Conservation (phyloP, 2,329 filamentous ascomycete species). For the Shiraia sp. region DNA sequence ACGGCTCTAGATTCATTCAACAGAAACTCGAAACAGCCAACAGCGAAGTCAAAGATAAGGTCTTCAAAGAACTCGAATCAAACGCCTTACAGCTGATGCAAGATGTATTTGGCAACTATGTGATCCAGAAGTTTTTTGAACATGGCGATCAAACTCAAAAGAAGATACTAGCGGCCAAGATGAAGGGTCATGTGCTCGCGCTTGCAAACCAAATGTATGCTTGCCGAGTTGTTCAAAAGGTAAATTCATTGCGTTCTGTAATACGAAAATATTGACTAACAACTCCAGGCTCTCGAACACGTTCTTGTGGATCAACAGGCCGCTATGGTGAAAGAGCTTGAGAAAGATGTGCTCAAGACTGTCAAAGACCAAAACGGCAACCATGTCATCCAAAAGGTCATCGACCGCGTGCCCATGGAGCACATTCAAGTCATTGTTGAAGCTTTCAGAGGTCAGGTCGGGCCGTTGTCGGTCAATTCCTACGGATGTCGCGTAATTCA, state of each 20-base stretch:
- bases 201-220: constrained; percentile 89
- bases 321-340: constrained; percentile 79
- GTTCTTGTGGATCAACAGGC: constrained; percentile 91
- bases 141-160: constrained; percentile 95
- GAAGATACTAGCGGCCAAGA: constrained; percentile 78
- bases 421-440: constrained; percentile 86
- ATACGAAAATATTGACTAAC: too few relatives aligned
- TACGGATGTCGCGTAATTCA: constrained; percentile 95
- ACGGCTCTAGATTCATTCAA: constrained; percentile 94
- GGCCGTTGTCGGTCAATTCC: constrained; percentile 72
- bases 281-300: constrained; percentile 77
- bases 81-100: constrained; percentile 90
- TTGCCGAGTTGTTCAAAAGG: constrained; percentile 94
- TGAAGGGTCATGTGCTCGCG: constrained; percentile 81
- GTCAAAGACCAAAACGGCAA: constrained; percentile 91
- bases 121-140: constrained; percentile 97
- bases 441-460: constrained; percentile 75
- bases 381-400: constrained; percentile 93
- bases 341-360: constrained; percentile 73
- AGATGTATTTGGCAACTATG: constrained; percentile 97
- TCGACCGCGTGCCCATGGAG: constrained; percentile 75
- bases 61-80: constrained; percentile 84
- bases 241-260: constrained; percentile 36
- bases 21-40: constrained; percentile 89
- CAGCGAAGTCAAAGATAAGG: constrained; percentile 90